Evolutionary conservation across 2,329 filamentous ascomycete genomes (phyloP).

Genomic region (Monilinia laxa): DNA sequence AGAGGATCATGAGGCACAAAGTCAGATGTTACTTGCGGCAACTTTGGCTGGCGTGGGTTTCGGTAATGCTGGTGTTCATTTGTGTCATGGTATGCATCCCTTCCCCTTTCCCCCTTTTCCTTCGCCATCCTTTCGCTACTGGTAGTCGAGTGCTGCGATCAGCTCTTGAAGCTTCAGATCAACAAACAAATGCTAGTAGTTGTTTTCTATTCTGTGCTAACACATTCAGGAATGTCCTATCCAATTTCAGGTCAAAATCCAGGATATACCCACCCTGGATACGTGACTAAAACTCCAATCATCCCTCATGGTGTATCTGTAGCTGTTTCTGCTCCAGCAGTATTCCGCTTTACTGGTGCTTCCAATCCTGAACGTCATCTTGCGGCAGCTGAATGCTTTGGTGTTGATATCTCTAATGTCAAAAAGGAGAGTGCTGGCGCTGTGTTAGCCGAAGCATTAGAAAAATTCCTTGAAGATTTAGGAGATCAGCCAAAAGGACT

Average conservation of each 20-base stretch:
- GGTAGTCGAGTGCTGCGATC: too few relatives aligned
- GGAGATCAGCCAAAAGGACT: constrained; percentile 90
- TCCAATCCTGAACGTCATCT: constrained; percentile 93
- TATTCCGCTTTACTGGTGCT: constrained; percentile 88
- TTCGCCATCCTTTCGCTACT: not conserved
- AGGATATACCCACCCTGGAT: constrained; percentile 85
- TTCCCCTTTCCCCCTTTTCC: not conserved
- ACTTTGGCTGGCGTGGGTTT: constrained; percentile 95
- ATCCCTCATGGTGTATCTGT: constrained; percentile 97
- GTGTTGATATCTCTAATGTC: constrained; percentile 82
- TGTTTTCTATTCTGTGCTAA: constrained; percentile 14
- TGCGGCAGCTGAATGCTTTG: constrained; percentile 84
- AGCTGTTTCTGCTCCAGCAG: constrained; percentile 86
- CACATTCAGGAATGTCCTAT: constrained; percentile 77
- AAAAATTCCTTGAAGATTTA: constrained; percentile 75
- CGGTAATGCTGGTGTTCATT: constrained; percentile 93
- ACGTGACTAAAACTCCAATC: constrained; percentile 71
- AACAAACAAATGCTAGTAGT: not conserved
- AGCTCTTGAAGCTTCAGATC: not conserved
- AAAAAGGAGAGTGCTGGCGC: constrained; percentile 89
- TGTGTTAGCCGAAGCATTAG: constrained; percentile 78
- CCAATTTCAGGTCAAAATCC: constrained; percentile 95
- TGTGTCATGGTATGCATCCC: constrained; percentile 58
- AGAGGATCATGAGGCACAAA: constrained; percentile 89
- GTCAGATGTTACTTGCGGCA: constrained; percentile 90